Evolutionary conservation across 768 basidiomycete genomes (phyloP), one percentile per base, ranked within the genome.

Genomic region (Leccinum imitatum): DNA sequence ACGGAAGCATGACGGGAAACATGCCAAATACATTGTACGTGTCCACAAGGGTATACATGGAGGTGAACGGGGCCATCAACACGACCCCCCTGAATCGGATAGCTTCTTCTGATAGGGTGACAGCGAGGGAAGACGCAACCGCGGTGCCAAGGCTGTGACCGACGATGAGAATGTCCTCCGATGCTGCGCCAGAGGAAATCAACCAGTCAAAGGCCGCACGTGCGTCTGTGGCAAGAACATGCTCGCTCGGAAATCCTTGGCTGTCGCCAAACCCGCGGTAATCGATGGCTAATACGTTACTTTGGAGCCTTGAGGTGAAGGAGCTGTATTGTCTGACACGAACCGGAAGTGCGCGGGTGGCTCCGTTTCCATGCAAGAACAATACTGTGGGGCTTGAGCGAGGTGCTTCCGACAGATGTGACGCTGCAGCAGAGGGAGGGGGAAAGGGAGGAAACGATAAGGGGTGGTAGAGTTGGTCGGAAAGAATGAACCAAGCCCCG

Each of bases 241-340:
- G 72, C 71, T 95, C 89, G 25, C 83, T 87, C 0, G 96, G 96
- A 0, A 73, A 72, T 1, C 93, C 93, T 1, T 83, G 81, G 57
- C 93, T 95, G 68, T 98, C 95, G 2, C 79, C 96, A 67, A 90
- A 98, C 2, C 95, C 95, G 53, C 95, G 85, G 71, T 98, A 98
- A 74, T 98, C 96, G 37, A 93, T 85, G 1, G 85, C 86, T 25
- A 98, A 76, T 14, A 97, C 87, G 71, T 95, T 95, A 19, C 83
- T 83, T 17, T 78, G 76, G 7, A 92, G 75, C 1, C 87, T 82
- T 3, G 86, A 82, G 0, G 90, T 80, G 67, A 88, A 87, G 0
- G 82, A 79, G 17, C 80, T 75, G 69, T 93, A 93, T 41, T 86
- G 80, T 17, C 79, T 80, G n/a, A 95, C 78, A 11, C 95, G 89